These are phyloP conservation scores for Ceratobasidium sp. DNA, from an alignment of 1,284 basidiomycete species.

Conservation along the genomic window DNA sequence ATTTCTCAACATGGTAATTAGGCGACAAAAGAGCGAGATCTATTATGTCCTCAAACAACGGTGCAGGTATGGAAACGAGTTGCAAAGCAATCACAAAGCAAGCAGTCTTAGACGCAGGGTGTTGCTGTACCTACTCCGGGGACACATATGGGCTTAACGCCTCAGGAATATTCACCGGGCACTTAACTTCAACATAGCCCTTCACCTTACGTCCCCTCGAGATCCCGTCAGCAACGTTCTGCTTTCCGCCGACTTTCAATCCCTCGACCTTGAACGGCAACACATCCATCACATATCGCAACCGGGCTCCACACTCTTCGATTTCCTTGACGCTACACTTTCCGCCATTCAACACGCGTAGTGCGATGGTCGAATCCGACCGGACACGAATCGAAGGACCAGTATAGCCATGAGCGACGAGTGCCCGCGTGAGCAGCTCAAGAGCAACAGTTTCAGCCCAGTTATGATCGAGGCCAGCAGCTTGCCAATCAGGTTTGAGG, in stretches of 20 bases:
- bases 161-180: slow-evolving; percentile 1
- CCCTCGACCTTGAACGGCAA: slow-evolving; percentile 26
- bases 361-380: slow-evolving; percentile 26
- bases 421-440: slow-evolving; percentile 23
- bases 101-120: too few species aligned
- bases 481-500: slow-evolving; percentile 27
- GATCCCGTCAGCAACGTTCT: slow-evolving; percentile 14
- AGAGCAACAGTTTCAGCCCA: slow-evolving; percentile 37
- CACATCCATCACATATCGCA: neutral
- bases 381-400: slow-evolving; percentile 5
- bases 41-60: too few species aligned
- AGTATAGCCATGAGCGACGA: slow-evolving; percentile 16
- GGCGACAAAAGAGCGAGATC: too few species aligned
- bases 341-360: slow-evolving; percentile 12
- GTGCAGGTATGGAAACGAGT: too few species aligned
- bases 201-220: slow-evolving; percentile 13
- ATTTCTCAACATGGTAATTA: too few species aligned
- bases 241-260: slow-evolving; percentile 16
- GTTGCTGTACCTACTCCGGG: neutral
- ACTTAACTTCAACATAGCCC: slow-evolving; percentile 10
- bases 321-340: slow-evolving; percentile 32
- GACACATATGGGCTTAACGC: slow-evolving; percentile 15
- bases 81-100: too few species aligned
- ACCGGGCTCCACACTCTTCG: slow-evolving; percentile 7
- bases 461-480: slow-evolving; percentile 7